Base-by-base conservation (phyloP, 257 asterid species). In the Rhazya stricta region DNA sequence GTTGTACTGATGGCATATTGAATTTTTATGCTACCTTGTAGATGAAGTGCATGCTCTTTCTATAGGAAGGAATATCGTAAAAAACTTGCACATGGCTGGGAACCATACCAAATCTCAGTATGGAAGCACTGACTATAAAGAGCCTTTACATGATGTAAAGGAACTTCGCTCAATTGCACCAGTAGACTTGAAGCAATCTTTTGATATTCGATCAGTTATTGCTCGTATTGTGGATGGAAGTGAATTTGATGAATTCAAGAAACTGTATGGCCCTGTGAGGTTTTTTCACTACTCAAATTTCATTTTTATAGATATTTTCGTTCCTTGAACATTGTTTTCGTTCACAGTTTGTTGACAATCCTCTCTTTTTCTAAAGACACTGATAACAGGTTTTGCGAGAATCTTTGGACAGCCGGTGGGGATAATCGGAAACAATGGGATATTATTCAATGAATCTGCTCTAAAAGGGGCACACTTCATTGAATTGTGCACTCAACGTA, bases 161-260 rank as follows among this genome's bases (percentile, higher is more conserved):
- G 98, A 95, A 79, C 99, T 92, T 81, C 88, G 96, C 76, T 76
- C 91, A 58, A 86, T 95, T 87, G 99, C 98, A 61, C 99, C 99
- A 25, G 87, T 89, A 5, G 97, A 95, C 84, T 89, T 95, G 79
- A 95, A 86, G 87, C 99, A 89, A 84, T 83, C 98, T 48, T 87
- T 92, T 74, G 98, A 95, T 80, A 80, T 90, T 78, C 90, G 98
- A 46, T 81, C 98, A 79, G 71, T 91, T 72, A 95, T 95, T 78
- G 88, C 98, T 76, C 97, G 93, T 72, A 86, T 92, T 71, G 96
- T 89, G 69, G 99, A 95, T 77, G 97, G 96, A 78, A 95, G 99
- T 79, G 91, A 90, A 83, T 95, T 95, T 80, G 98, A 95, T 79
- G 99, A 95, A 76, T 95, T 95, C 98, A 95, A 95, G 97, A 92